These are phyloP conservation scores for Haplographium delicatum DNA, from an alignment of 495 filamentous ascomycete species.

Conservation along the genomic window DNA sequence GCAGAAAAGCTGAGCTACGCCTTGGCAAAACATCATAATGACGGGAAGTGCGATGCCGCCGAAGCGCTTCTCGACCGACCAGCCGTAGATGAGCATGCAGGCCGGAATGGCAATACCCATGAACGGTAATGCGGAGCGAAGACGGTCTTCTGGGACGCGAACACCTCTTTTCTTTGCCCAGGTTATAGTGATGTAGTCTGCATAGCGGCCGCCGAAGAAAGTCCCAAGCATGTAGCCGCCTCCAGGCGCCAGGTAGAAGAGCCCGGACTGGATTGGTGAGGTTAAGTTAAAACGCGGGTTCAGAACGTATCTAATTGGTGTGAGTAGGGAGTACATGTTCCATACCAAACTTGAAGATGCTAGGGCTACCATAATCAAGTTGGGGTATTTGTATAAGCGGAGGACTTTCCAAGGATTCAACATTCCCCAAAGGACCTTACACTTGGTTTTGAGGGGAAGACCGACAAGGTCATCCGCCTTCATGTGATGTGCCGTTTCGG, in stretches of 20 bases:
- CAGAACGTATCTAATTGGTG: conserved; percentile 68
- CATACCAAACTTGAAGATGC: conserved; percentile 59
- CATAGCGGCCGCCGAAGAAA: conserved; percentile 66
- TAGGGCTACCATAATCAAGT: conserved; percentile 55
- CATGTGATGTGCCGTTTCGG: conserved; percentile 62
- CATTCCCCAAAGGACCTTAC: conserved; percentile 49
- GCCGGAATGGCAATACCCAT: conserved; percentile 56
- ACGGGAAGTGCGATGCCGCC: conserved; percentile 66
- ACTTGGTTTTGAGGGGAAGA: conserved; percentile 41
- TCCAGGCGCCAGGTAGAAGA: conserved; percentile 73
- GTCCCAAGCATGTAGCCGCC: conserved; percentile 65
- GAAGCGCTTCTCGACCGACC: conserved; percentile 58
- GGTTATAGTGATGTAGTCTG: conserved; percentile 58
- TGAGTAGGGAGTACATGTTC: conserved; percentile 70
- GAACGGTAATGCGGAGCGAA: conserved; percentile 56
- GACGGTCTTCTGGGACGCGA: conserved; percentile 64
- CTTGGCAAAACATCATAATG: conserved; percentile 65
- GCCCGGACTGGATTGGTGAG: conserved; percentile 58
- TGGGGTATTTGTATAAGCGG: conserved; percentile 58
- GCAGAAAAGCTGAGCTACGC: conserved; percentile 66
- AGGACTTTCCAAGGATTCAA: conserved; percentile 59
- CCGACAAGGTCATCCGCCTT: conserved; percentile 50
- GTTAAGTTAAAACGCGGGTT: conserved; percentile 67
- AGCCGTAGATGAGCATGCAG: conserved; percentile 67
- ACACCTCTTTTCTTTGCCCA: conserved; percentile 55